A percentile compares a stretch with the other conserved stretches of the same genome.
phyloP scores from a whole-genome alignment of 179 eudicot species.

The Actinidia polygama region DNA sequence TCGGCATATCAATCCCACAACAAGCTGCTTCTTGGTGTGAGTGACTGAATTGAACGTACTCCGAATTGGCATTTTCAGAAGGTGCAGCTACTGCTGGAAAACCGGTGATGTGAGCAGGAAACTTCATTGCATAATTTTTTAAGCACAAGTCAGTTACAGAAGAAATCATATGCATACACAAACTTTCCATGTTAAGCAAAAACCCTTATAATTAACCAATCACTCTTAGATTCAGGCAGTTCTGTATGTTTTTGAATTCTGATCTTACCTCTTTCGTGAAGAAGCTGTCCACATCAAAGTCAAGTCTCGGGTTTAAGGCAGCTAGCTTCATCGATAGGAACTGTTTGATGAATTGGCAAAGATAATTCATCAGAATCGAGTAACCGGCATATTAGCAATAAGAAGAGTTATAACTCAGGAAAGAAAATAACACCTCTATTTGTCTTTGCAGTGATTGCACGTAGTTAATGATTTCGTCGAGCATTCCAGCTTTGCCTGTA shows the following conservation, averaged over 20 bases:
- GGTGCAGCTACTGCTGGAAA: constrained; percentile 53
- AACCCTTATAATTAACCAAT: too few species aligned
- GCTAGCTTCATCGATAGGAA: constrained; percentile 95
- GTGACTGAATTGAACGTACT: constrained; percentile 52
- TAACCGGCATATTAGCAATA: neutral
- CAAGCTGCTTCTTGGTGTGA: constrained; percentile 51
- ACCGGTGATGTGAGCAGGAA: constrained; percentile 55
- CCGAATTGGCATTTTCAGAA: constrained; percentile 49
- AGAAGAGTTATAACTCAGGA: neutral
- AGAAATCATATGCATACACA: too few species aligned
- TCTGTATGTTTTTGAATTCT: constrained; percentile 1
- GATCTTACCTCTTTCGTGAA: constrained; percentile 74
- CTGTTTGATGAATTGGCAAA: constrained; percentile 42
- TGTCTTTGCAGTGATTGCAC: constrained; percentile 96
- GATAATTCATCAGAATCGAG: neutral
- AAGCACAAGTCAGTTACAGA: too few species aligned
- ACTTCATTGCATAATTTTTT: neutral
- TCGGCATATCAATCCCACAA: constrained; percentile 45
- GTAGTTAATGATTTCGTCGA: constrained; percentile 92
- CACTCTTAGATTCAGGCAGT: neutral
- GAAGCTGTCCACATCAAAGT: constrained; percentile 67
- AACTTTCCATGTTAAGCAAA: constrained; percentile 41
- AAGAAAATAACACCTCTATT: constrained; percentile 70
- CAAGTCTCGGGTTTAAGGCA: constrained; percentile 71
- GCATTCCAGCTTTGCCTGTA: constrained; percentile 98